Conservation (phyloP, 345 rosid genomes). For the Acer saccharum region DNA sequence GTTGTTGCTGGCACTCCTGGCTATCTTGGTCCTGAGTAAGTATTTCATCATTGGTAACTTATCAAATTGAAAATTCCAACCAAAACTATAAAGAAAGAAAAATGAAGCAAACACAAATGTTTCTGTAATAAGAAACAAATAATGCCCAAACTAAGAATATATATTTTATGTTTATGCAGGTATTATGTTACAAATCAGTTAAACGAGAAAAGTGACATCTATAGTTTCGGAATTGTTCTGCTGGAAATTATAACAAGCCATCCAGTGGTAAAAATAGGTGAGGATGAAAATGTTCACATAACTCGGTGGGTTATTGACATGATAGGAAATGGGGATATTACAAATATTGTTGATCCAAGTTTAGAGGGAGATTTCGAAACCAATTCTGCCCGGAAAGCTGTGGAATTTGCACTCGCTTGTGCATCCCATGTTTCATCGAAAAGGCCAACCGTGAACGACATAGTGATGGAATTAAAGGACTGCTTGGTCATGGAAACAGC, state of each 20-base stretch:
- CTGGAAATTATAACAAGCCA: slow-evolving; percentile 42
- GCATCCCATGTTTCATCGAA: slow-evolving; percentile 23
- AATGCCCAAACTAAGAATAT: no score
- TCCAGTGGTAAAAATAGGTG: slow-evolving; percentile 21
- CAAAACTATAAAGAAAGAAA: no score
- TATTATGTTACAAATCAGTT: slow-evolving; percentile 28
- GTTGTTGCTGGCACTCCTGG: slow-evolving; percentile 52
- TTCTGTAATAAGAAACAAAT: no score
- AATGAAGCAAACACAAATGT: no score
- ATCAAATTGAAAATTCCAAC: no score
- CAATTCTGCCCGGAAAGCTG: slow-evolving; percentile 42
- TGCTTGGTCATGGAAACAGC: slow-evolving; percentile 5
- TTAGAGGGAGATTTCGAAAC: slow-evolving; percentile 32
- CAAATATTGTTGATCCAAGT: slow-evolving; percentile 38
- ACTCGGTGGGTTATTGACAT: slow-evolving; percentile 30
- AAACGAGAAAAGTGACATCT: slow-evolving; percentile 44
- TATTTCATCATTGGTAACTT: neutral
- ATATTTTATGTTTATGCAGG: slow-evolving; percentile 22
- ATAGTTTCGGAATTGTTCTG: slow-evolving; percentile 49
- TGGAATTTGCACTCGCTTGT: slow-evolving; percentile 49
- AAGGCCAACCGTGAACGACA: slow-evolving; percentile 41
- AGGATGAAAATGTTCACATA: slow-evolving; percentile 25
- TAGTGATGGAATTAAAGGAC: slow-evolving; percentile 36
- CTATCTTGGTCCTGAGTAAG: slow-evolving; percentile 35
- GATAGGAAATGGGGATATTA: slow-evolving; percentile 42